Base-by-base conservation (phyloP, 148 eudicot genomes). In the Polygonum maritimum region DNA sequence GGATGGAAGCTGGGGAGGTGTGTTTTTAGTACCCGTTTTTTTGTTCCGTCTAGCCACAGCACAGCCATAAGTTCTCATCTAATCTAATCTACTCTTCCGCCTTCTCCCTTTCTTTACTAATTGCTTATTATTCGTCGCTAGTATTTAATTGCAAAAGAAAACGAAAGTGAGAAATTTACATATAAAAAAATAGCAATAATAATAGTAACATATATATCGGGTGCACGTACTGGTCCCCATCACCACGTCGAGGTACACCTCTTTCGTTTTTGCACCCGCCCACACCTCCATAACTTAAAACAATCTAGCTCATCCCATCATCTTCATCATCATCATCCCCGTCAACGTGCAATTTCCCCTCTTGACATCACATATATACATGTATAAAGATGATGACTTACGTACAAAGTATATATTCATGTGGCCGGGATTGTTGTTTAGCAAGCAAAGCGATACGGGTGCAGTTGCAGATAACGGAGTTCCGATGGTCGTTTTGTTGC, bases 11-110 rank as follows among this genome's bases (percentile, higher is more conserved):
- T 16, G 40, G 38, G 39, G 39, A 36, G 21, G 47, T 35, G 45
- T 74, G 55, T 45, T 76, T 72, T 48, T 75, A 14, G 79, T 48
- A 67, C 39, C 60, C 13, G 44, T 40, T 79, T 79, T 77, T 10
- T 33, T 21, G 12, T 57, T 26, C 31, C 31, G 12, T 57, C 63
- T 16, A 33, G 41, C 71, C 40, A 65, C 71, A 65, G 41, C 40
- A 65, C 71, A 65, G 41, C 71, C 71, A 65, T 65, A 65, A 65
- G 71, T 65, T 65, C 38, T 19, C 58, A 2, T 48, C 15, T 48
- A 2, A 8, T 67, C 45, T 67, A 67, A 67, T 65, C 71, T 65
- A 65, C 35, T 67, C 71, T 36, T 36, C 45, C 13, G 8, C 21
- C 33, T 57, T 55, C 5, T 18, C 5, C 6, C 5, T 14, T 8